These are phyloP conservation scores for Furcasterigmium furcatum DNA, from an alignment of 2,329 filamentous ascomycete genomes.

Conservation along the genomic window DNA sequence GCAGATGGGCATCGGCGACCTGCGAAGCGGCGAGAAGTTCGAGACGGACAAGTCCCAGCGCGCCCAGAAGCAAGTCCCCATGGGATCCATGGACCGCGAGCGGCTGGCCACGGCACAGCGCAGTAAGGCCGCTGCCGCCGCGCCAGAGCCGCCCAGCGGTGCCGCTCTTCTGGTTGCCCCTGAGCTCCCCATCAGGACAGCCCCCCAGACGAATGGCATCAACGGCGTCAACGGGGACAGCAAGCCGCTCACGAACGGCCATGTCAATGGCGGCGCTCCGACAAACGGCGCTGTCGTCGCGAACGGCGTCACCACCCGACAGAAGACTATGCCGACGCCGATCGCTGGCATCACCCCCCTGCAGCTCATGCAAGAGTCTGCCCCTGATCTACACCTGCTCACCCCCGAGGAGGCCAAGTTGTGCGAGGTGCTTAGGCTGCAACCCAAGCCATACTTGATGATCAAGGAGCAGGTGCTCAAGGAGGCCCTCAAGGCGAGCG, in stretches of 20 bases:
- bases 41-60: constrained; percentile 82
- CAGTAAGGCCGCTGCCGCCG: constrained; percentile 59
- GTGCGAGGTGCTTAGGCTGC: constrained; percentile 78
- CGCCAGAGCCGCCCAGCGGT: constrained; percentile 68
- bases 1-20: constrained; percentile 75
- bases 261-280: constrained; percentile 44
- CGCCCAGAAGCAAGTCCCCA: constrained; percentile 65
- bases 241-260: constrained; percentile 52
- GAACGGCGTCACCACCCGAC: constrained; percentile 41
- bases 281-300: constrained; percentile 31
- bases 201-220: constrained; percentile 24
- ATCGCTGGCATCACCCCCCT: constrained; percentile 62
- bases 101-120: constrained; percentile 69
- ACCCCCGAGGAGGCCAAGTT: constrained; percentile 81
- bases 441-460: constrained; percentile 91
- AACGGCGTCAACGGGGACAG: constrained; percentile 30
- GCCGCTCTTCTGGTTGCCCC: constrained; percentile 75
- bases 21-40: constrained; percentile 86
- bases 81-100: constrained; percentile 82
- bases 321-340: constrained; percentile 50
- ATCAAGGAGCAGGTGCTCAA: constrained; percentile 92
- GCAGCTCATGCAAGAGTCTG: constrained; percentile 69
- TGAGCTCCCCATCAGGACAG: constrained; percentile 65
- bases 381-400: constrained; percentile 81
- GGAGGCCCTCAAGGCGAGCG: constrained; percentile 86